Evolutionary conservation across 2,329 filamentous ascomycete species (phyloP).

Genomic region (Hyphodiscus sp.): DNA sequence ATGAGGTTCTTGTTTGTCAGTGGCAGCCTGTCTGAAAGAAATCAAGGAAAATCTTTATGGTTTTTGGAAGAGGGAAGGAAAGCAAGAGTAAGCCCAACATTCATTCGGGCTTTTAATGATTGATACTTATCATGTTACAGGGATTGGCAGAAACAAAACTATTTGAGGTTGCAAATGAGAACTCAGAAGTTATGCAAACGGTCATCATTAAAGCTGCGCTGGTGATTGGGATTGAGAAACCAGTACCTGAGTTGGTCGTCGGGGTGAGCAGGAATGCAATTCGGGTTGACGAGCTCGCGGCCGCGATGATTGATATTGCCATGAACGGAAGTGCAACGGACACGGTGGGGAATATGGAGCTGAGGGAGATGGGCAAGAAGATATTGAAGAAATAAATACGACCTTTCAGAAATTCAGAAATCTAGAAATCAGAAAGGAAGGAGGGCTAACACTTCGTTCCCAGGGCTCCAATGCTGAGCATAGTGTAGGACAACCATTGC

Average conservation of each 20-base stretch:
- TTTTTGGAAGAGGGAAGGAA: conserved; percentile 34
- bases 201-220: conserved; percentile 3
- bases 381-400: neutral
- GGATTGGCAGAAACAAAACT: conserved; percentile 6
- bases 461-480: too few relatives aligned
- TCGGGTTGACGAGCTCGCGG: conserved; percentile 4
- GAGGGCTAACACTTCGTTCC: too few relatives aligned
- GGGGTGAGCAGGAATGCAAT: conserved; percentile 1
- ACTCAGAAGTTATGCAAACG: neutral
- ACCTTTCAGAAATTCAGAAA: too few relatives aligned
- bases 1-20: conserved; percentile 36
- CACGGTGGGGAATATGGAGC: neutral
- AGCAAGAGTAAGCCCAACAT: conserved; percentile 1
- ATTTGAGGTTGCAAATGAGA: conserved; percentile 2
- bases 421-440: too few relatives aligned
- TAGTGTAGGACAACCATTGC: too few relatives aligned
- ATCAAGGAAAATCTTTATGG: conserved; percentile 35
- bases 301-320: conserved; percentile 8
- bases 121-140: conserved; percentile 1
- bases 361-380: conserved; percentile 1
- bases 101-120: neutral
- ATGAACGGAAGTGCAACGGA: conserved; percentile 4
- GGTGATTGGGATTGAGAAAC: neutral
- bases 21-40: conserved; percentile 33
- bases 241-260: neutral